Evolutionary conservation across 2,329 filamentous ascomycete species (phyloP).

Genomic region (Arthrobotrys pseudoclavata): DNA sequence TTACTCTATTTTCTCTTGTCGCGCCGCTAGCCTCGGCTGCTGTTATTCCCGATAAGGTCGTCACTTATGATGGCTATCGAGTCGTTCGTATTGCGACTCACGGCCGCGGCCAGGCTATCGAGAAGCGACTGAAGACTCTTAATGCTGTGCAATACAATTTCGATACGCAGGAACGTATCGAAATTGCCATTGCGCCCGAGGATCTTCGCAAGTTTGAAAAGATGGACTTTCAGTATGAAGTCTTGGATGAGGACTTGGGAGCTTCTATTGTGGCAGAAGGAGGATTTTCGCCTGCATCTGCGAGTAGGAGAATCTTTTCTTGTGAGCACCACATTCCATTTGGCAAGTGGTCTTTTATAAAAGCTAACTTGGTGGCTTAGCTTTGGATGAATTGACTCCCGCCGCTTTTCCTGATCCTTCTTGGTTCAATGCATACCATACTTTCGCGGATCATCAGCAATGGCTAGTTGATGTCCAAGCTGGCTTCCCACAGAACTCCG

Average conservation of each 20-base stretch:
- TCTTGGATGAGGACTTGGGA: slow-evolving; percentile 43
- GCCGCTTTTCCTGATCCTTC: slow-evolving; percentile 23
- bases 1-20: slow-evolving; percentile 41
- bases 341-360: too few species aligned
- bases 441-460: slow-evolving; percentile 69
- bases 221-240: slow-evolving; percentile 25
- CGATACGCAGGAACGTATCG: slow-evolving; percentile 37
- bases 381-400: slow-evolving; percentile 14
- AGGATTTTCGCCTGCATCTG: slow-evolving; percentile 26
- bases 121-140: slow-evolving; percentile 57
- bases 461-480: slow-evolving; percentile 70
- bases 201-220: slow-evolving; percentile 44
- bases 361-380: slow-evolving; percentile 13
- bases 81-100: slow-evolving; percentile 69
- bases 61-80: slow-evolving; percentile 65
- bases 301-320: slow-evolving; percentile 17
- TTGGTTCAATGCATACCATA: slow-evolving; percentile 72
- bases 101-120: slow-evolving; percentile 66
- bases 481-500: slow-evolving; percentile 68
- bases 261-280: slow-evolving; percentile 40
- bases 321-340: slow-evolving; percentile 21
- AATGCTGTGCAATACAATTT: slow-evolving; percentile 49
- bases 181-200: slow-evolving; percentile 46
- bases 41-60: slow-evolving; percentile 40
- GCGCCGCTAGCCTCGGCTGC: slow-evolving; percentile 52